These are phyloP conservation scores for Cystobasidium onofrii DNA, from an alignment of 768 basidiomycete species.

Conservation along the genomic window DNA sequence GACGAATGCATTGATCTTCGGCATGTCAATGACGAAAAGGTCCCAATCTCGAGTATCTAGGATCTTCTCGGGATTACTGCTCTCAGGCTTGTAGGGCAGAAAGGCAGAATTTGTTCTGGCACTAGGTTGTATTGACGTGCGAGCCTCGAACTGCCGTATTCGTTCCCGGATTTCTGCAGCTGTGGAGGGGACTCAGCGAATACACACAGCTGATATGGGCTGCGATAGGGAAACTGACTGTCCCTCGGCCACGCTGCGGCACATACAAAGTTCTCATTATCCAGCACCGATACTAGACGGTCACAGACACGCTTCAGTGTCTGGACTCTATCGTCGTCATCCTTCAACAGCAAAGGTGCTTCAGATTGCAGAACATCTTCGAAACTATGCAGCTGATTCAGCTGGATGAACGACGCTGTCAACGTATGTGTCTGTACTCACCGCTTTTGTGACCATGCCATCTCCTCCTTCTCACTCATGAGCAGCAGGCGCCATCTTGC, in stretches of 20 bases:
- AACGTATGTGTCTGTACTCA: neutral
- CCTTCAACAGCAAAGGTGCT: conserved; percentile 45
- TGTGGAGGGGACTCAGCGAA: conserved; percentile 36
- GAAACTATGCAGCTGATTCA: conserved; percentile 41
- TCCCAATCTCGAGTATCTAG: conserved; percentile 47
- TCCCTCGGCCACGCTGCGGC: conserved; percentile 45
- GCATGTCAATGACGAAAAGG: conserved; percentile 49
- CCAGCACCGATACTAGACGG: conserved; percentile 46
- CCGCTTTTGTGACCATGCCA: conserved; percentile 48
- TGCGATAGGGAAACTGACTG: conserved; percentile 39
- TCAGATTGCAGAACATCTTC: conserved; percentile 47
- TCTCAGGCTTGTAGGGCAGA: conserved; percentile 47
- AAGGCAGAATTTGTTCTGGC: conserved; percentile 37
- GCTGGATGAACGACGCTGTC: neutral
- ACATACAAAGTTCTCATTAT: conserved; percentile 42
- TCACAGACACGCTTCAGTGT: conserved; percentile 46
- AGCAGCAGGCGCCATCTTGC: conserved; percentile 49
- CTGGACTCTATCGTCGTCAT: conserved; percentile 44
- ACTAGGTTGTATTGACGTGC: conserved; percentile 30
- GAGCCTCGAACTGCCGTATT: conserved; percentile 11
- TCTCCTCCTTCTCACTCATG: conserved; percentile 49
- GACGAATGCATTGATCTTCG: conserved; percentile 40
- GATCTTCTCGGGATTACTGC: conserved; percentile 48
- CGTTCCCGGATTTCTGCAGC: conserved; percentile 26
- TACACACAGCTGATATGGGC: conserved; percentile 40